phyloP scores from a whole-genome alignment of 768 basidiomycete genomes.

The Termitomyces sp. region DNA sequence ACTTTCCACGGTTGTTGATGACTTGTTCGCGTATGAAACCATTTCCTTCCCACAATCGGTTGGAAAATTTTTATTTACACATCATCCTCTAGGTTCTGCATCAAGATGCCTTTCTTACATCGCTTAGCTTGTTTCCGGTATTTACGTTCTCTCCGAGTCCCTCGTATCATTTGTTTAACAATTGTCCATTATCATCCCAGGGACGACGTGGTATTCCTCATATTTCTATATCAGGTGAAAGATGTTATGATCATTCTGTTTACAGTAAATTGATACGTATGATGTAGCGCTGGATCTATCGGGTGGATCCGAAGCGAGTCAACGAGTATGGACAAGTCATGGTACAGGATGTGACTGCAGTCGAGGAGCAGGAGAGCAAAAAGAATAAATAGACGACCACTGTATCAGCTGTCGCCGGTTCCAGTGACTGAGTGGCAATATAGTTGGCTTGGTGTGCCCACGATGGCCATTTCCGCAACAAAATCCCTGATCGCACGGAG shows the following conservation, averaged over 20 bases:
- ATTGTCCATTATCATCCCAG: constrained; percentile 25
- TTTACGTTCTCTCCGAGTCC: constrained; percentile 15
- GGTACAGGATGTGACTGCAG: constrained; percentile 35
- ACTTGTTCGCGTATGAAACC: constrained; percentile 75
- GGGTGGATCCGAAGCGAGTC: constrained; percentile 87
- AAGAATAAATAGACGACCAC: constrained; percentile 39
- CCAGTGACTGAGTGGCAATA: neutral
- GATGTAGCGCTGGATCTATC: constrained; percentile 91
- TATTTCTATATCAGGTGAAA: constrained; percentile 88
- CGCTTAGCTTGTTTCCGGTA: constrained; percentile 81
- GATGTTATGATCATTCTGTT: neutral
- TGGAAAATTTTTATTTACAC: constrained; percentile 10
- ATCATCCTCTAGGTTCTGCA: constrained; percentile 62
- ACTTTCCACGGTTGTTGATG: constrained; percentile 85
- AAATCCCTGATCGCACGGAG: constrained; percentile 17
- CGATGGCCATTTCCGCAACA: constrained; percentile 3
- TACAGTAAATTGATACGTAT: constrained; percentile 14
- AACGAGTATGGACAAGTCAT: constrained; percentile 96
- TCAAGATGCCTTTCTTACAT: constrained; percentile 95
- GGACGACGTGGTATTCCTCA: constrained; percentile 86
- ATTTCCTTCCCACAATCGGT: constrained; percentile 2
- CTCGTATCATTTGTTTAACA: constrained; percentile 14
- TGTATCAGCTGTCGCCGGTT: neutral
- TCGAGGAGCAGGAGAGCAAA: constrained; percentile 51
- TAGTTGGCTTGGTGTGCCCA: neutral